Percentiles rank a stretch among this genome's conserved stretches.
These are phyloP conservation scores for Tetracladium setigerum DNA, from an alignment of 495 filamentous ascomycete species.

Conservation along the genomic window DNA sequence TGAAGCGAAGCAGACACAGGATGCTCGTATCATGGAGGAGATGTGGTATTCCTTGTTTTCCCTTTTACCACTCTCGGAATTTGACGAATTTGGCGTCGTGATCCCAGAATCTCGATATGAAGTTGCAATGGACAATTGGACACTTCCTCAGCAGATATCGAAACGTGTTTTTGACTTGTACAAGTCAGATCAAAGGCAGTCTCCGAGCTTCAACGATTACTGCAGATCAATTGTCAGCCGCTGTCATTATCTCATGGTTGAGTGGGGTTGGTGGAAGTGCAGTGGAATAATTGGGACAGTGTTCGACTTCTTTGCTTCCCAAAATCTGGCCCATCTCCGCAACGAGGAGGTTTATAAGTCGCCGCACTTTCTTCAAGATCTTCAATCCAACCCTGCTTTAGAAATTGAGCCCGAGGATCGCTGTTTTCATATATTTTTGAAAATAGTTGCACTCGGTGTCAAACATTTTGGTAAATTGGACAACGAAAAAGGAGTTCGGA, in stretches of 20 bases:
- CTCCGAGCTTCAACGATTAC: conserved; percentile 72
- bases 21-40: conserved; percentile 55
- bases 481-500: conserved; percentile 64
- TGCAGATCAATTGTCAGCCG: conserved; percentile 64
- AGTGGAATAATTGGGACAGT: conserved; percentile 68
- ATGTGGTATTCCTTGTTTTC: conserved; percentile 70
- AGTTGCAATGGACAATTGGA: conserved; percentile 61
- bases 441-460: conserved; percentile 67
- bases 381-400: conserved; percentile 55
- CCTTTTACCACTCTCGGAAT: conserved; percentile 66
- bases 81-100: conserved; percentile 61
- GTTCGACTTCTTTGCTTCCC: conserved; percentile 86
- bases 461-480: conserved; percentile 49
- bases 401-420: conserved; percentile 58
- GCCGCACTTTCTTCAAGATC: conserved; percentile 67
- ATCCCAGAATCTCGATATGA: conserved; percentile 48
- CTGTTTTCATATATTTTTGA: conserved; percentile 92
- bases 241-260: conserved; percentile 69
- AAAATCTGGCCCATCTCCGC: conserved; percentile 61
- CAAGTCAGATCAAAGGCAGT: conserved; percentile 42
- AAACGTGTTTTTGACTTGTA: conserved; percentile 61
- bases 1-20: conserved; percentile 25
- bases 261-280: conserved; percentile 83
- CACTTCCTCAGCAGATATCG: conserved; percentile 55
- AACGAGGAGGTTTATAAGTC: conserved; percentile 74